phyloP scores from a whole-genome alignment of 1,139 yeast species.

The Saccharomyces hybrid region DNA sequence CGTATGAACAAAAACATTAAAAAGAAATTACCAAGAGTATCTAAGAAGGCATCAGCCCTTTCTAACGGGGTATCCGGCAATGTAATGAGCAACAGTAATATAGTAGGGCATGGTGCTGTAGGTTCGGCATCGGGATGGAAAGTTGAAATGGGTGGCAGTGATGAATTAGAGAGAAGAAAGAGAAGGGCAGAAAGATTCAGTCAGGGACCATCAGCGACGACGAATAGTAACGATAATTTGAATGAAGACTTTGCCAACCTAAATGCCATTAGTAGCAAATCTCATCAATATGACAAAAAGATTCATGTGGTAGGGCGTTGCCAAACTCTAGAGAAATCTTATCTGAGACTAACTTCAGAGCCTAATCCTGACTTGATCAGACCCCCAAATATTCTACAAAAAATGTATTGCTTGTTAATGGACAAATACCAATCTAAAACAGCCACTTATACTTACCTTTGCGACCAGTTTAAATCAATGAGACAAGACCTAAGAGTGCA shows the following conservation, averaged over 20 bases:
- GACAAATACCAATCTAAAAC: conserved; percentile 47
- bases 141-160: background rate
- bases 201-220: conserved; percentile 4
- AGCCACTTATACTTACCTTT: conserved; percentile 61
- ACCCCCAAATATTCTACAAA: conserved; percentile 55
- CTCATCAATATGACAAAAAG: conserved; percentile 29
- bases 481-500: conserved; percentile 94
- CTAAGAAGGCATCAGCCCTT: background rate
- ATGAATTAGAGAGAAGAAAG: conserved; percentile 20
- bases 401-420: conserved; percentile 50
- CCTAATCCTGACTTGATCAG: conserved; percentile 83
- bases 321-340: conserved; percentile 62
- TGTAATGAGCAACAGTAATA: background rate
- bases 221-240: conserved; percentile 7
- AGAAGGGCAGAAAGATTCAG: conserved; percentile 28
- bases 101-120: background rate
- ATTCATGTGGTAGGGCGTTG: conserved; percentile 57
- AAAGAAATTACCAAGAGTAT: background rate
- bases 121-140: background rate
- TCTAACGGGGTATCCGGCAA: background rate
- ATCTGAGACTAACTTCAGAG: conserved; percentile 79
- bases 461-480: conserved; percentile 85
- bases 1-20: background rate
- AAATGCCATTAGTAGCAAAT: conserved; percentile 29
- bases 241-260: conserved; percentile 26